Evolutionary conservation across 176 grass and related monocot genomes (phyloP).

Genomic region (Melocanna baccifera): DNA sequence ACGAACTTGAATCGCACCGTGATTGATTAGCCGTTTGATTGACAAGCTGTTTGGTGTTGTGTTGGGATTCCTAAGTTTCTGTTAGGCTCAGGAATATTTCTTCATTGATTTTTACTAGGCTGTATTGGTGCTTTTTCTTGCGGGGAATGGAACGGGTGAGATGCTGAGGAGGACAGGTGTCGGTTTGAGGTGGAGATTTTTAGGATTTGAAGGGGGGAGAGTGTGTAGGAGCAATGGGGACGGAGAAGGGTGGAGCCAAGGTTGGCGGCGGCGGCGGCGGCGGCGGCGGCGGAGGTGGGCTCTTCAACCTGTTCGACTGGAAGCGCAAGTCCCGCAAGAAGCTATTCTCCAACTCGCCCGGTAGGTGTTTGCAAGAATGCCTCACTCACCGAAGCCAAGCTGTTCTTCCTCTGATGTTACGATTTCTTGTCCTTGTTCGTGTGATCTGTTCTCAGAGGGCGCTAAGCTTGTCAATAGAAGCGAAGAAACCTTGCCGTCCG

Average conservation of each 20-base stretch:
- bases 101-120: background rate
- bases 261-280: conserved; percentile 16
- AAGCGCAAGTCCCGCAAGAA: conserved; percentile 86
- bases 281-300: conserved; percentile 26
- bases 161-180: conserved; percentile 14
- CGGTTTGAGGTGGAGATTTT: background rate
- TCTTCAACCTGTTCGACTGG: conserved; percentile 84
- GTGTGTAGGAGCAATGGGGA: conserved; percentile 32
- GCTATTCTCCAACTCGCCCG: conserved; percentile 70
- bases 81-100: background rate
- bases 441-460: conserved; percentile 50
- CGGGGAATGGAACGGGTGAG: background rate
- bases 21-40: background rate
- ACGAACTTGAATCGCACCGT: background rate
- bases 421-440: background rate
- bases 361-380: conserved; percentile 43
- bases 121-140: conserved; percentile 3
- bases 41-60: background rate
- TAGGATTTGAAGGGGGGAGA: background rate
- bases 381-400: background rate
- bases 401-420: background rate
- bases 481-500: conserved; percentile 50
- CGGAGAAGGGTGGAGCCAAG: conserved; percentile 54
- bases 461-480: conserved; percentile 61
- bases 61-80: background rate